Conservation (phyloP, 805 yeast genomes). For the Wickerhamomyces chambardii region DNA sequence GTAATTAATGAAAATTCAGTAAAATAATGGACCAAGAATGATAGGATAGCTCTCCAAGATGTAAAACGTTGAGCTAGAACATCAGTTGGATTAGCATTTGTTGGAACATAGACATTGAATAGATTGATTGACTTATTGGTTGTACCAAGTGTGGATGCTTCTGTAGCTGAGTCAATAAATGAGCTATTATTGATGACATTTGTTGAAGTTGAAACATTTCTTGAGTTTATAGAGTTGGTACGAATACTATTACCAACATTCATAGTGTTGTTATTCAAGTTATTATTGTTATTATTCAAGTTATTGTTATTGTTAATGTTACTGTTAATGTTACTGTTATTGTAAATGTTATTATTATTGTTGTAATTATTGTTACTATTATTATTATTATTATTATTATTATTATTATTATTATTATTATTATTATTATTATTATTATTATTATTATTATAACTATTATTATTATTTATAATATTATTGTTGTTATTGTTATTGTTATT, state of each 20-base stretch:
- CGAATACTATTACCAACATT: constrained; percentile 2
- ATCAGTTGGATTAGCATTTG: constrained; percentile 74
- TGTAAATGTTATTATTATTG: not conserved
- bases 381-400: not conserved
- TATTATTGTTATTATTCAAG: too few relatives aligned
- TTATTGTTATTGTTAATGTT: constrained; percentile 2
- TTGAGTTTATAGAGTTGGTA: not conserved
- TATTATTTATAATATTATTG: too few relatives aligned
- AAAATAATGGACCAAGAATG: constrained; percentile 65
- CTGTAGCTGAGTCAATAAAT: too few relatives aligned
- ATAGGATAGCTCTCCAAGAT: constrained; percentile 78
- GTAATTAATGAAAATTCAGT: constrained; percentile 77
- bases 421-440: not conserved
- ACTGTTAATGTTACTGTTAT: not conserved
- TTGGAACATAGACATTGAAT: constrained; percentile 40
- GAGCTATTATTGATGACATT: not conserved
- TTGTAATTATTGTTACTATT: not conserved
- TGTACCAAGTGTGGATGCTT: too few relatives aligned
- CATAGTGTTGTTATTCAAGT: too few relatives aligned
- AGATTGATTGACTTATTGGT: too few relatives aligned
- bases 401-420: not conserved
- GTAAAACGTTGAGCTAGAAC: constrained; percentile 74
- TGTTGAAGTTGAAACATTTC: not conserved
- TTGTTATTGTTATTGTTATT: not conserved
- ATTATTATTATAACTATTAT: too few relatives aligned